phyloP scores from a whole-genome alignment of 805 yeast genomes.

The Pichia gijzeniarum region DNA sequence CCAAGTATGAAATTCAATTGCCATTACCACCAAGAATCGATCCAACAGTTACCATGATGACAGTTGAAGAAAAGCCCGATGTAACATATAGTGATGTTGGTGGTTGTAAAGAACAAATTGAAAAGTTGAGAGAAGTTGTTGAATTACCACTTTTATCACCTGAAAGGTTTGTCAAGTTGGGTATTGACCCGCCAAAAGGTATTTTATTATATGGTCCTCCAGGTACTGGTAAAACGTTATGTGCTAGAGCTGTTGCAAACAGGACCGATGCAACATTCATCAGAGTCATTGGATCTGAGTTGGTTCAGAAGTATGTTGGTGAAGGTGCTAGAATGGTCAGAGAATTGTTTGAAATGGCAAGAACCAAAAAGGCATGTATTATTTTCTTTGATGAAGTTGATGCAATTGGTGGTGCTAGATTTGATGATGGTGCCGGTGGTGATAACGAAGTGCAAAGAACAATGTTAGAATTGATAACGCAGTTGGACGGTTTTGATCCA shows the following conservation, averaged over 20 bases:
- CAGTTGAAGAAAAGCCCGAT: conserved; percentile 98
- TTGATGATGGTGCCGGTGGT: conserved; percentile 99
- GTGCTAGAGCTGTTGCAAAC: conserved; percentile 99
- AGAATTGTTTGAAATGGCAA: conserved; percentile 97
- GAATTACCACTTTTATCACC: conserved; percentile 92
- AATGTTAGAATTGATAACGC: conserved; percentile 96
- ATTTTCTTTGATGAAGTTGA: conserved; percentile 97
- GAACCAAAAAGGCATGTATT: conserved; percentile 96
- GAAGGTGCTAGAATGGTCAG: conserved; percentile 99
- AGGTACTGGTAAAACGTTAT: conserved; percentile 96
- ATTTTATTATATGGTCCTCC: conserved; percentile 96
- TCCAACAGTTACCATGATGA: conserved; percentile 99
- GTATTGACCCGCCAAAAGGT: conserved; percentile 99
- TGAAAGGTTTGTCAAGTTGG: conserved; percentile 92
- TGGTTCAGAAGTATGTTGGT: conserved; percentile 97
- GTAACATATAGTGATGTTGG: conserved; percentile 98
- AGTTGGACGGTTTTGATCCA: conserved; percentile 97
- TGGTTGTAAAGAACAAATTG: conserved; percentile 98
- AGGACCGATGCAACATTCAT: conserved; percentile 98
- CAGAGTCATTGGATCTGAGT: conserved; percentile 96
- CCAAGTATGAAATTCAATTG: conserved; percentile 91
- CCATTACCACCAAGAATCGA: conserved; percentile 98
- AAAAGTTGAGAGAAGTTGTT: conserved; percentile 91
- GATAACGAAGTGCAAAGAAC: conserved; percentile 99
- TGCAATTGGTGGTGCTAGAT: conserved; percentile 99